Evolutionary conservation across 2,329 filamentous ascomycete species (phyloP).

Genomic region (Microthyrium microscopicum): DNA sequence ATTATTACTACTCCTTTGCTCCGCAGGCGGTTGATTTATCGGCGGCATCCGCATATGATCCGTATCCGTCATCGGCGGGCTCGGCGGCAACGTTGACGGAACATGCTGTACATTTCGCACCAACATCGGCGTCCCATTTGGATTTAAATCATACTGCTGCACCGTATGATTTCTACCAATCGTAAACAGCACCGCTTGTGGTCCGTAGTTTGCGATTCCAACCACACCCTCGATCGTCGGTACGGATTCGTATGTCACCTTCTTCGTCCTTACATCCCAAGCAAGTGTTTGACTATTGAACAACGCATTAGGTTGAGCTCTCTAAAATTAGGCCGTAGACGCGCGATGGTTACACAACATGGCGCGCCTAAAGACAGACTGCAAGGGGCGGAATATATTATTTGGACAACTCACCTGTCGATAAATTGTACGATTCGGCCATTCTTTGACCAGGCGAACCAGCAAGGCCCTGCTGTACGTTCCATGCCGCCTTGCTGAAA

Average conservation of each 20-base stretch:
- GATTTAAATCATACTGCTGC: constrained; percentile 90
- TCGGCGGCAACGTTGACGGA: constrained; percentile 61
- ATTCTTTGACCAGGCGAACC: constrained; percentile 98
- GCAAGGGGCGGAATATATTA: background rate
- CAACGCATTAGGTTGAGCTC: constrained; percentile 5
- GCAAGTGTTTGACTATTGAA: constrained; percentile 58
- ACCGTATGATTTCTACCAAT: constrained; percentile 74
- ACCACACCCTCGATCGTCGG: constrained; percentile 68
- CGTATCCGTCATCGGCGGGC: constrained; percentile 66
- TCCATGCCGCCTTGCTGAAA: constrained; percentile 59
- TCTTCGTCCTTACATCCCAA: constrained; percentile 97
- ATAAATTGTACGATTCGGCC: constrained; percentile 86
- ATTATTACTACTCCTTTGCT: constrained; percentile 14
- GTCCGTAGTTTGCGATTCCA: constrained; percentile 75
- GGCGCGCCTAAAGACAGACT: background rate
- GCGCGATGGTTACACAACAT: constrained; percentile 1
- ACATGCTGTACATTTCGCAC: constrained; percentile 79
- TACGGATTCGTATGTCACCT: constrained; percentile 78
- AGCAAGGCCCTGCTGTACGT: constrained; percentile 61
- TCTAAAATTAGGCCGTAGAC: background rate
- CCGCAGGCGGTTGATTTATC: constrained; percentile 16
- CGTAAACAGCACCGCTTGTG: constrained; percentile 83
- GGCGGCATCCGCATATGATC: constrained; percentile 30
- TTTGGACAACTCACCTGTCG: constrained; percentile 52
- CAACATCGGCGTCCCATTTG: constrained; percentile 46